Base-by-base conservation (phyloP, 2,329 filamentous ascomycete species). In the Geosmithia putterillii region DNA sequence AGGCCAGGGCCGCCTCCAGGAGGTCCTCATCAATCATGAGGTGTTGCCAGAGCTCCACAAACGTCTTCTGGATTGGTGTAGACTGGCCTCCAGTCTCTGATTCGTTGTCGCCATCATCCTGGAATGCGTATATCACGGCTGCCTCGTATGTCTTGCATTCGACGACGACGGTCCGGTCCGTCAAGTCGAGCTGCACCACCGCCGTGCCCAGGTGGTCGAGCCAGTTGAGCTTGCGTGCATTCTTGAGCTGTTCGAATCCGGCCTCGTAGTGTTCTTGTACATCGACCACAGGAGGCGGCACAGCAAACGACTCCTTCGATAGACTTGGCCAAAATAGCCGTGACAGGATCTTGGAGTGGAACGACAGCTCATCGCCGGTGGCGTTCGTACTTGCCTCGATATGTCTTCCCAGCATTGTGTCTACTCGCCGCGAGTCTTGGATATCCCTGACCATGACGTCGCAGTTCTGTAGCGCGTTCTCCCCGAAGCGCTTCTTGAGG, bases 381-480 rank as follows among this genome's bases (percentile, higher is more conserved):
- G 46, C 45, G 2, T 47, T 44, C 14, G 45, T 35, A 32, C 40
- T 44, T 32, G 28, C 28, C 3, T 42, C 49, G 19, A 63, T 46
- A 45, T 56, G 59, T 45, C 70, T 72, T 37, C 78, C 69, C 40
- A 95, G 78, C 12, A 73, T 67, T 7, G 70, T 65, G 56, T 95
- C 85, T 46, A 94, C 76, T 37, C 77, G 74, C 47, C 74, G 73
- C 2, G 88, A 94, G 55, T 95, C 89, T 50, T 84, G 75, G 32
- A 96, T 84, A 58, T 98, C 92, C 49, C 83, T 86, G 45, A 98
- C 76, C 92, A 98, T 98, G 54, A 98, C 92, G 57, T 98, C 90
- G 60, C 89, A 95, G 41, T 86, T 85, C 58, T 96, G 92, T 39
- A 98, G 67, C 15, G 86, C 80, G 22, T 76, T 73, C 50, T 95